A percentile compares a stretch with the other conserved stretches of the same genome.
These are phyloP conservation scores for Trichoderma polysporum DNA, from an alignment of 2,329 filamentous ascomycete genomes.

Conservation along the genomic window DNA sequence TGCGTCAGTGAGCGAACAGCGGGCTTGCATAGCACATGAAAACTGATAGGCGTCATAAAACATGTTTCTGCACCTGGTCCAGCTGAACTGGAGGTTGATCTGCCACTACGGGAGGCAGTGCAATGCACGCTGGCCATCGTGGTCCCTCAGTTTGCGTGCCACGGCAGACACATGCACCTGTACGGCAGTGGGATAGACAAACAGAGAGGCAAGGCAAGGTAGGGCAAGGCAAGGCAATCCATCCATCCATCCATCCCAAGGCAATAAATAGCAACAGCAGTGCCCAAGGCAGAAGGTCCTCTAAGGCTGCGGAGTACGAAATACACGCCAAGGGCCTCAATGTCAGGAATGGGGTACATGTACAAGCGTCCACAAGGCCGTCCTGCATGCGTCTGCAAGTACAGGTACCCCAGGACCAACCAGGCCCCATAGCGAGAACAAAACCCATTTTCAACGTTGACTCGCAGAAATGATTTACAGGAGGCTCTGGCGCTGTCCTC, in stretches of 20 bases:
- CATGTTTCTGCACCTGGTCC: background rate
- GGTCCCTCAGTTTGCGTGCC: constrained; percentile 3
- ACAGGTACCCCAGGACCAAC: background rate
- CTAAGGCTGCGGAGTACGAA: too few relatives aligned
- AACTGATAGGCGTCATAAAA: background rate
- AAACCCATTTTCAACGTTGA: background rate
- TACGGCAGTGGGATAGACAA: background rate
- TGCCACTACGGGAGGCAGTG: constrained; percentile 7
- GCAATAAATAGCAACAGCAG: background rate
- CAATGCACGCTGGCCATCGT: background rate
- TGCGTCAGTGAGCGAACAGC: background rate
- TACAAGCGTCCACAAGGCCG: background rate
- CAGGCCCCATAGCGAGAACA: background rate
- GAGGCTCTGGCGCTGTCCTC: constrained; percentile 1
- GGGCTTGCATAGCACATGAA: background rate
- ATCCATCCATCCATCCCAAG: too few relatives aligned
- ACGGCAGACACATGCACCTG: background rate
- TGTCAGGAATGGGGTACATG: background rate
- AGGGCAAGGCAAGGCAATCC: background rate
- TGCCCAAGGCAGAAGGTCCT: background rate
- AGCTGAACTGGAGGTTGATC: background rate
- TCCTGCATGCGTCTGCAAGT: background rate
- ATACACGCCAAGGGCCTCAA: too few relatives aligned
- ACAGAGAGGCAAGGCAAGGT: background rate
- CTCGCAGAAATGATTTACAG: constrained; percentile 20